Conservation (phyloP, 805 yeast species). For the Candida schatavii region DNA sequence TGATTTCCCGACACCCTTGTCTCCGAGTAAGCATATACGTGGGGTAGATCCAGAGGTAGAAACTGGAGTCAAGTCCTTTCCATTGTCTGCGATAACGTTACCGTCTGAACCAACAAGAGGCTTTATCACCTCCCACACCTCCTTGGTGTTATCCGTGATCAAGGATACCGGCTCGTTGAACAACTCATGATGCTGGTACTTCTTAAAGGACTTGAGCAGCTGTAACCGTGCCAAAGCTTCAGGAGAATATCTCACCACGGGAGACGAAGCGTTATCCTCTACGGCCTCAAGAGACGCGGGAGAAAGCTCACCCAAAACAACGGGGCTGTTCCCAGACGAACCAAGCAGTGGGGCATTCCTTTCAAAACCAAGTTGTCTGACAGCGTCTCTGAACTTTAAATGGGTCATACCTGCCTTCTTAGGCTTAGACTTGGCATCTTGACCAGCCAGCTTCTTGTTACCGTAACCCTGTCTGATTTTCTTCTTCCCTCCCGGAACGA, state of each 20-base stretch:
- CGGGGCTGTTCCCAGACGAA: neutral
- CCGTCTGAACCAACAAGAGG: neutral
- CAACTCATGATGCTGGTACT: slow-evolving; percentile 66
- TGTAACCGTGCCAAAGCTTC: slow-evolving; percentile 42
- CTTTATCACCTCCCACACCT: neutral
- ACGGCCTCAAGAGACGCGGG: slow-evolving; percentile 5
- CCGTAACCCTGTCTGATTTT: slow-evolving; percentile 22
- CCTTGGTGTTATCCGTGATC: slow-evolving; percentile 47
- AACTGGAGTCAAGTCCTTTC: too few species aligned
- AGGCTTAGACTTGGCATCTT: slow-evolving; percentile 17
- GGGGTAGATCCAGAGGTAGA: slow-evolving; percentile 34
- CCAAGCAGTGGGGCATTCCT: slow-evolving; percentile 23
- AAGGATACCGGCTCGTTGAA: slow-evolving; percentile 60
- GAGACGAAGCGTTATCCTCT: too few species aligned
- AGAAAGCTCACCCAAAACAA: slow-evolving; percentile 10
- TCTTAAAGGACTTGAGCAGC: slow-evolving; percentile 62
- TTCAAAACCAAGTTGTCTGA: slow-evolving; percentile 31
- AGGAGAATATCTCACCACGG: slow-evolving; percentile 35
- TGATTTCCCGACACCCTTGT: slow-evolving; percentile 77
- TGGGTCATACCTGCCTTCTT: slow-evolving; percentile 44
- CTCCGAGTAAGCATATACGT: slow-evolving; percentile 61
- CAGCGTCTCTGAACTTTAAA: slow-evolving; percentile 36
- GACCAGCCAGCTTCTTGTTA: slow-evolving; percentile 8
- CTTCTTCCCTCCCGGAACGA: slow-evolving; percentile 22
- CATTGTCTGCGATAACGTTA: slow-evolving; percentile 11